phyloP scores from a whole-genome alignment of 164 flowering plant genomes.

The Houttuynia cordata region DNA sequence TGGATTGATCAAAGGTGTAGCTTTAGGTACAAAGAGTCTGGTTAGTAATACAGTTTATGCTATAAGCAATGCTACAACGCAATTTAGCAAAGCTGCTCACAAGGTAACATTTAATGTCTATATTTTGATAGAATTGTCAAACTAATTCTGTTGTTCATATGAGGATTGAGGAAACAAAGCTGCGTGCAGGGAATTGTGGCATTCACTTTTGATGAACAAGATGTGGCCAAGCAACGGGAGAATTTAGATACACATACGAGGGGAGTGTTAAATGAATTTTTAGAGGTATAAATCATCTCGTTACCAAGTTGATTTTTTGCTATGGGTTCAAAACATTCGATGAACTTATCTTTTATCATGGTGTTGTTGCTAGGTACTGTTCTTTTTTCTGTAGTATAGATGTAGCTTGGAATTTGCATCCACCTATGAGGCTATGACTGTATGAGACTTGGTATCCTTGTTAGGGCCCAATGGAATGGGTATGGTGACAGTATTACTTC shows the following conservation, averaged over 20 bases:
- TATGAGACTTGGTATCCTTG: too few relatives aligned
- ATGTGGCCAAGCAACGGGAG: slow-evolving; percentile 39
- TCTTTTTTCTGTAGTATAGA: too few relatives aligned
- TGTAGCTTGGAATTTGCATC: too few relatives aligned
- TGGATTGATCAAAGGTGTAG: slow-evolving; percentile 73
- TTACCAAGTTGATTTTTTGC: not conserved
- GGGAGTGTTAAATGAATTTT: slow-evolving; percentile 76
- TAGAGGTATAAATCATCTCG: slow-evolving; percentile 49
- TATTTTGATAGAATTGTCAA: not conserved
- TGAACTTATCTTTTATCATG: not conserved
- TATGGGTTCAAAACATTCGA: not conserved
- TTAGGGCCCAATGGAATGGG: too few relatives aligned
- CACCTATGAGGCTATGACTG: too few relatives aligned
- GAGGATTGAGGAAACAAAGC: not conserved
- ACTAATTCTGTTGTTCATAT: not conserved
- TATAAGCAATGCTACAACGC: slow-evolving; percentile 91
- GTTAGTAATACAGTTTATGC: slow-evolving; percentile 85
- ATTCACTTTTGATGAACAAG: slow-evolving; percentile 77
- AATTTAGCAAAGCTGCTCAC: slow-evolving; percentile 89
- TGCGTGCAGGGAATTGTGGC: slow-evolving; percentile 77
- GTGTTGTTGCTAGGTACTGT: not conserved
- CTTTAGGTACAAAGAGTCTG: slow-evolving; percentile 86
- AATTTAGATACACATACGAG: slow-evolving; percentile 52
- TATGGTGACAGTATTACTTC: too few relatives aligned
- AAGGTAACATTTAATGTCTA: slow-evolving; percentile 39